Evolutionary conservation across 169 alveolate species (phyloP).

Genomic region (Perkinsus olseni): DNA sequence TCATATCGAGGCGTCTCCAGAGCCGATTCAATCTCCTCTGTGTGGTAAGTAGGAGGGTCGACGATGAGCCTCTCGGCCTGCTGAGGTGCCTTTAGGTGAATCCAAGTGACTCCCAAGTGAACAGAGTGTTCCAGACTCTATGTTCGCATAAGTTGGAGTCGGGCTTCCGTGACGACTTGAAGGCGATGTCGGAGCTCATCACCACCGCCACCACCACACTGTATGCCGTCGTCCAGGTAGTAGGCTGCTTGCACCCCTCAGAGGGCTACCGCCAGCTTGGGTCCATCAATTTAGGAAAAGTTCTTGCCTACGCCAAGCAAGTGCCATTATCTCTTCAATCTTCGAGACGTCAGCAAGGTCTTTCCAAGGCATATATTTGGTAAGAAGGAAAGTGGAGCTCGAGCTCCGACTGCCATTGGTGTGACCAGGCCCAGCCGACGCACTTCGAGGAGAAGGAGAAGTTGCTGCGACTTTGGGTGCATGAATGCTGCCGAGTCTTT

Average conservation of each 20-base stretch:
- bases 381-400: not conserved
- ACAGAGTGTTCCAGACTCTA: constrained; percentile 67
- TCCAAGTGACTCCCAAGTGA: constrained; percentile 59
- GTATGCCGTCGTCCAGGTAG: constrained; percentile 5
- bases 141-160: constrained; percentile 31
- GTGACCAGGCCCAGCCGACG: constrained; percentile 59
- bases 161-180: constrained; percentile 36
- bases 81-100: constrained; percentile 28
- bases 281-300: constrained; percentile 45
- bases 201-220: constrained; percentile 30
- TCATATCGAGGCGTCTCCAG: constrained; percentile 70
- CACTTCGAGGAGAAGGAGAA: constrained; percentile 70
- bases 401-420: not conserved
- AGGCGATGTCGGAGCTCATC: constrained; percentile 56
- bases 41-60: not conserved
- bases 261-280: not conserved
- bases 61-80: constrained; percentile 32
- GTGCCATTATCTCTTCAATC: constrained; percentile 85
- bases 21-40: constrained; percentile 63
- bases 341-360: constrained; percentile 86
- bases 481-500: constrained; percentile 81
- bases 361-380: constrained; percentile 76
- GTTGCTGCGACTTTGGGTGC: constrained; percentile 77
- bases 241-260: not conserved
- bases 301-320: constrained; percentile 85